A percentile compares a stretch with the other conserved stretches of the same genome.
phyloP scores from a whole-genome alignment of 352 stramenopile species.

The Pythium utonaiense region DNA sequence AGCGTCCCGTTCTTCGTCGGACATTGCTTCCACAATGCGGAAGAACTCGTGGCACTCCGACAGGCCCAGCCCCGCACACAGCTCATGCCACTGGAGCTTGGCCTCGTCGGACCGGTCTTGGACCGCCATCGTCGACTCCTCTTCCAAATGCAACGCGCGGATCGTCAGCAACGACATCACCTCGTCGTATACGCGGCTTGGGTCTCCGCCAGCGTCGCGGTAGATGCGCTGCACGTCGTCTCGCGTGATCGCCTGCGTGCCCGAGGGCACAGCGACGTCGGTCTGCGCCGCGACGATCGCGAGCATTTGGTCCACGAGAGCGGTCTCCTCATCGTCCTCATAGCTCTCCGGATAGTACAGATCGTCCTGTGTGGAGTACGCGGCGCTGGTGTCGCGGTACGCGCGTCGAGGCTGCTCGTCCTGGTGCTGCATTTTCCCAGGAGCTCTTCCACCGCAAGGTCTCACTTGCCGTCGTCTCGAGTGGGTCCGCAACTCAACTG shows the following conservation, averaged over 20 bases:
- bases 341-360: background rate
- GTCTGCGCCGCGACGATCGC: conserved; percentile 14
- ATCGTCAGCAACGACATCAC: conserved; percentile 58
- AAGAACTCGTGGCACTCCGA: conserved; percentile 51
- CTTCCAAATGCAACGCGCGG: conserved; percentile 33
- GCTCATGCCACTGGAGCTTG: conserved; percentile 48
- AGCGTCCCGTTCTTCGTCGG: conserved; percentile 36
- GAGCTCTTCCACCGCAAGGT: background rate
- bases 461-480: no score
- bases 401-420: conserved; percentile 22
- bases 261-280: background rate
- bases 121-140: conserved; percentile 20
- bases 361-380: background rate
- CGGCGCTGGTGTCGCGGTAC: conserved; percentile 5
- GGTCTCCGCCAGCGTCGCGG: conserved; percentile 32
- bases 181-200: conserved; percentile 53
- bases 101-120: conserved; percentile 8
- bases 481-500: conserved; percentile 28
- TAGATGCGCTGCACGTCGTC: conserved; percentile 36
- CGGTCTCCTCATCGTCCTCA: background rate
- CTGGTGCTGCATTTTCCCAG: background rate
- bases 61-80: conserved; percentile 55
- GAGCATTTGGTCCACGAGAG: conserved; percentile 19
- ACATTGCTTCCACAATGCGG: conserved; percentile 36
- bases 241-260: conserved; percentile 21